Evolutionary conservation across 179 eudicot species (phyloP).

Genomic region (Spergularia azorica): DNA sequence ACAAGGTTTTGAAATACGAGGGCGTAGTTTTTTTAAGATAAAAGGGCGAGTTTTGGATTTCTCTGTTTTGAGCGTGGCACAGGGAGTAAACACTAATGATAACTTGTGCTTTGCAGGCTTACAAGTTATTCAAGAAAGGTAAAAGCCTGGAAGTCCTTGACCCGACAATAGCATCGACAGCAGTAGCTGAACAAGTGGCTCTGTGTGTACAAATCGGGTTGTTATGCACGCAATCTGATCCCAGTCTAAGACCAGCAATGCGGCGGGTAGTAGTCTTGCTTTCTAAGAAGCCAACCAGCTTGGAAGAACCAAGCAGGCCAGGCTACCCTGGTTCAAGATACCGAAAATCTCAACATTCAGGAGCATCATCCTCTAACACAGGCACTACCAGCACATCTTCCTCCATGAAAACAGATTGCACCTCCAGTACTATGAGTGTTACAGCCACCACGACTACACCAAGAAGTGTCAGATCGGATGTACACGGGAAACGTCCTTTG

Average conservation of each 20-base stretch:
- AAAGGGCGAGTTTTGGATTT: too few species aligned
- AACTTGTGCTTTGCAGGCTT: conserved; percentile 51
- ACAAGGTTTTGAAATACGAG: too few species aligned
- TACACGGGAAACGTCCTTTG: conserved; percentile 46
- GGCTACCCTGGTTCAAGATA: conserved; percentile 53
- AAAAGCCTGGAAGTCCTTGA: conserved; percentile 66
- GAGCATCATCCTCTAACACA: conserved; percentile 37
- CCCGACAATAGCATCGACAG: conserved; percentile 48
- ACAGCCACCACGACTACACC: conserved; percentile 24
- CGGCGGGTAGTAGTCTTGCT: conserved; percentile 59
- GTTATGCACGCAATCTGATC: conserved; percentile 73
- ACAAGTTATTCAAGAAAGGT: conserved; percentile 59
- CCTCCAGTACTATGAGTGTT: conserved; percentile 37
- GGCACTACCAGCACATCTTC: conserved; percentile 39
- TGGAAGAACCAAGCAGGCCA: conserved; percentile 64
- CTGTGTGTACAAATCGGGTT: conserved; percentile 62
- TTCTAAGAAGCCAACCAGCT: conserved; percentile 56
- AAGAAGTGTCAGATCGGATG: conserved; percentile 27
- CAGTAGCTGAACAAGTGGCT: conserved; percentile 56
- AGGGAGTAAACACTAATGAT: not conserved
- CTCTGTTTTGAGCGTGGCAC: too few species aligned
- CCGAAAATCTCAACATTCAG: conserved; percentile 36
- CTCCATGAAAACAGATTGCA: conserved; percentile 26
- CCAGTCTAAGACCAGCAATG: conserved; percentile 70
- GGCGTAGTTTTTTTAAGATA: too few species aligned